Conservation (phyloP, 352 stramenopile species). For the Phytopythium ostracodes region DNA sequence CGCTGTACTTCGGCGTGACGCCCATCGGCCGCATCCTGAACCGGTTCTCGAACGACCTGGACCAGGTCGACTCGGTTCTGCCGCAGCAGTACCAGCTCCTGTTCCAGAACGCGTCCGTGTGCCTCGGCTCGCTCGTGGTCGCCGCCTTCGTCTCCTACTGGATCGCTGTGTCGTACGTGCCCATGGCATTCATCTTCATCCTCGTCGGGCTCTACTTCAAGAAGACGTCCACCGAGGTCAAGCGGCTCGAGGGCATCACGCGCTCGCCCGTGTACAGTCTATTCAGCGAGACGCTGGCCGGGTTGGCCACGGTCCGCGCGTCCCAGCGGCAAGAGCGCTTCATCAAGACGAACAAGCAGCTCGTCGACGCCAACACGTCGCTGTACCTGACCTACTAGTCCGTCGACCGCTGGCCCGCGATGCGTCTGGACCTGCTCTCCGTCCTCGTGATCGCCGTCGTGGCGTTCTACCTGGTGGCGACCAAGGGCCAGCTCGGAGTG, state of each 20-base stretch:
- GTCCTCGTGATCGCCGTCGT: conserved; percentile 87
- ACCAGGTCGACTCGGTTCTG: conserved; percentile 42
- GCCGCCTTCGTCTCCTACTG: conserved; percentile 28
- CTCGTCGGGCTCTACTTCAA: conserved; percentile 81
- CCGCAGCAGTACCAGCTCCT: conserved; percentile 33
- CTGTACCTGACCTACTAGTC: conserved; percentile 42
- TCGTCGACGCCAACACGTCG: conserved; percentile 35
- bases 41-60: conserved; percentile 51
- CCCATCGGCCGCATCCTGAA: conserved; percentile 49
- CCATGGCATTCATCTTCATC: conserved; percentile 37
- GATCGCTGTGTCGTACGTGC: conserved; percentile 50
- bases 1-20: conserved; percentile 50
- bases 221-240: conserved; percentile 77
- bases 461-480: conserved; percentile 80
- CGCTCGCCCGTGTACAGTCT: conserved; percentile 91
- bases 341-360: conserved; percentile 25
- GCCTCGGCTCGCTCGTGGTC: conserved; percentile 34
- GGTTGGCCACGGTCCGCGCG: conserved; percentile 89
- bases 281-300: conserved; percentile 90
- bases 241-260: conserved; percentile 90
- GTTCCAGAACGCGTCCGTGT: conserved; percentile 26
- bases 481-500: conserved; percentile 28
- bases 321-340: conserved; percentile 65
- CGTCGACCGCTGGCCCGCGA: conserved; percentile 87
- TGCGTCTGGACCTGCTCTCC: conserved; percentile 82